Conservation (phyloP, 345 rosid genomes). For the Cardamine chenopodiifolia region DNA sequence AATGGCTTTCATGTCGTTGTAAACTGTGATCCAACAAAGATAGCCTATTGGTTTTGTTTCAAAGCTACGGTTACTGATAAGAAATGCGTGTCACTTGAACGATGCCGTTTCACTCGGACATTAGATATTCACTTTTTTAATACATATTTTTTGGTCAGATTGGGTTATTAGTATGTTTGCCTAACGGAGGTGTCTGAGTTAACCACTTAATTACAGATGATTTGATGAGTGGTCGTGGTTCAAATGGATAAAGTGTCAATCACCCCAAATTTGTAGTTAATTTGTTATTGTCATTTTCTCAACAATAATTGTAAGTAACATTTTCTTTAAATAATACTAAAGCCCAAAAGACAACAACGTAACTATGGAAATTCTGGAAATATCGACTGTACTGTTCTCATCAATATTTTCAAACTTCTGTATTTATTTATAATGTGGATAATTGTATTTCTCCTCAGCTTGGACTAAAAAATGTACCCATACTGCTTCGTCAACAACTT, state of each 20-base stretch:
- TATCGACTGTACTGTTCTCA: not conserved
- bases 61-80: constrained; percentile 34
- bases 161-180: not conserved
- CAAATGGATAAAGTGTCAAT: constrained; percentile 27
- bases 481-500: not conserved
- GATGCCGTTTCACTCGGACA: constrained; percentile 3
- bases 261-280: constrained; percentile 25
- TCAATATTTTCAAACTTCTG: not conserved
- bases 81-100: constrained; percentile 13
- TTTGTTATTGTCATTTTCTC: constrained; percentile 38
- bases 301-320: constrained; percentile 30
- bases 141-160: constrained; percentile 4
- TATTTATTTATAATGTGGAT: not conserved
- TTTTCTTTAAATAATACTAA: not conserved
- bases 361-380: not conserved
- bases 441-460: not conserved
- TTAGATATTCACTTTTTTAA: not conserved
- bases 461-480: not conserved
- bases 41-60: constrained; percentile 33
- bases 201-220: constrained; percentile 20
- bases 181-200: constrained; percentile 11
- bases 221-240: constrained; percentile 24
- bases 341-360: constrained; percentile 12
- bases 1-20: constrained; percentile 45
- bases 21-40: constrained; percentile 38